Percentiles rank a stretch among this genome's conserved stretches.
Conservation (phyloP, 768 basidiomycete species). For the Tricholoma saponaceum region DNA sequence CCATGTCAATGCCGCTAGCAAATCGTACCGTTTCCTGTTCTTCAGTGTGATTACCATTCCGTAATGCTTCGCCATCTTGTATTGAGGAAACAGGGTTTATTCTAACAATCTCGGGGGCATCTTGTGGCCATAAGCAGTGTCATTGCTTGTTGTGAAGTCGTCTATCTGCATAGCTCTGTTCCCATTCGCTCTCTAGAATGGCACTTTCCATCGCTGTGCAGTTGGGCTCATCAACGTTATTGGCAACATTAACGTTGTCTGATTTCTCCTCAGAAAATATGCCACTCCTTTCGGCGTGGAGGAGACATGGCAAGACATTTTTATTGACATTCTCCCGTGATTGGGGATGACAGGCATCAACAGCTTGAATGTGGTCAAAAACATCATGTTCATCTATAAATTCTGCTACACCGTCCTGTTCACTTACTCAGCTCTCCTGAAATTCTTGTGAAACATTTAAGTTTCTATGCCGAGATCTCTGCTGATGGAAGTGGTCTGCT, state of each 20-base stretch:
- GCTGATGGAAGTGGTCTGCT: conserved; percentile 10
- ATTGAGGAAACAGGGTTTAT: conserved; percentile 15
- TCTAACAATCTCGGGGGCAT: background rate
- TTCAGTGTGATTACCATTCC: too few species aligned
- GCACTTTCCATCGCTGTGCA: background rate
- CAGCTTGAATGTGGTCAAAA: conserved; percentile 30
- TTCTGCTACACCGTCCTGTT: conserved; percentile 31
- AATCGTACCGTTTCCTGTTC: background rate
- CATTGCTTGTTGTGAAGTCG: background rate
- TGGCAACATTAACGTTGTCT: too few species aligned
- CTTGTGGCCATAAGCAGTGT: background rate
- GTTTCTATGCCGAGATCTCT: conserved; percentile 29
- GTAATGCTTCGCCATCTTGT: conserved; percentile 21
- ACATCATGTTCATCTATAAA: conserved; percentile 31
- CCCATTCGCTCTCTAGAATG: background rate
- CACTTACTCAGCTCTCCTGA: background rate
- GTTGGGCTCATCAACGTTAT: background rate
- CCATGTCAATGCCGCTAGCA: background rate
- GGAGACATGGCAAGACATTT: background rate
- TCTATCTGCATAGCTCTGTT: background rate
- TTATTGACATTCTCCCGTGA: conserved; percentile 16
- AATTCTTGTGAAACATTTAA: background rate
- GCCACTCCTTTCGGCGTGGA: background rate
- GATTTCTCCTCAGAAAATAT: background rate
- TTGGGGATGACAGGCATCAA: conserved; percentile 28